Evolutionary conservation across 768 basidiomycete genomes (phyloP), one percentile per base, ranked within the genome.

Genomic region (Macrolepiota dolichaula): DNA sequence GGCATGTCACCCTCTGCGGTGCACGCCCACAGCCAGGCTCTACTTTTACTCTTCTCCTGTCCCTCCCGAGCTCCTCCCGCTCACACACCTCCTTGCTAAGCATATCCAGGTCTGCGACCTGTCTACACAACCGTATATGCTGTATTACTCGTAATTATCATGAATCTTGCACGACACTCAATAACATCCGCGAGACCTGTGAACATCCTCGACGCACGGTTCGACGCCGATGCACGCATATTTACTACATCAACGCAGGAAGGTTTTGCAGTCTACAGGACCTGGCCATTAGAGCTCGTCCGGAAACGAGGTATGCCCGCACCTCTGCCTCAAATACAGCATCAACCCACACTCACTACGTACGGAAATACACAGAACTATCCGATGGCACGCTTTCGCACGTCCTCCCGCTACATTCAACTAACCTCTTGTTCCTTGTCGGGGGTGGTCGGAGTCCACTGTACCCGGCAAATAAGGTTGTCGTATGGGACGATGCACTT

Each of bases 391-490:
- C 93, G 1, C 78, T 94, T 1, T 77, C 88, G n/a, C 79, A 83
- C 25, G 89, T 84, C 17, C 81, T 92, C 13, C 94, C 94, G 2
- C 76, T 92, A 58, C 92, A 95, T 69, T 82, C 86, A 11, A 87
- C 92, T 11, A 93, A 92, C 62, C 76, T 96, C 22, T 78, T 95
- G 52, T 94, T 94, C 73, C 85, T 96, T 51, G 79, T 94, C 57
- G 94, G 94, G 52, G 94, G 94, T 49, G 92, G 94, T 40, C 83
- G 87, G 57, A 94, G 91, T 71, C 94, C 94, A 32, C 82, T 89
- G 10, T 96, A 94, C 74, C 91, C 94, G 29, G 91, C 89, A 29
- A 96, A 96, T 75, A 96, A 96, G 76, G 91, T 95, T 57, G 80
- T 96, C 64, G 72, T 96, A 56, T 96, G 92, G 92, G 90, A 96